Conservation (phyloP, 2,329 filamentous ascomycete species). For the Aplosporella prunicola region DNA sequence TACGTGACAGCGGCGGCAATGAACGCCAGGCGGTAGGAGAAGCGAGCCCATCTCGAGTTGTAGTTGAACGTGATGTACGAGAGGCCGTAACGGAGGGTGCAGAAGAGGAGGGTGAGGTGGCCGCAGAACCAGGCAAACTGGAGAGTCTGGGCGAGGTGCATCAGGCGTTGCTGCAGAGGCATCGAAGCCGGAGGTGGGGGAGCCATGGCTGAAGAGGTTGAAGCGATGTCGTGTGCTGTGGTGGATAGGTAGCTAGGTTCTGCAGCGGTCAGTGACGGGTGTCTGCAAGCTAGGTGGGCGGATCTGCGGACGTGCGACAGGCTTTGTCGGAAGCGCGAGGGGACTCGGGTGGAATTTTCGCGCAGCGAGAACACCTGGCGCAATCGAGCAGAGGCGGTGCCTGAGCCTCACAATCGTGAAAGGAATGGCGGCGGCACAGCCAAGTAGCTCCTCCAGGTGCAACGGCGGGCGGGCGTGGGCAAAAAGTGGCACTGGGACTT, state of each 20-base stretch:
- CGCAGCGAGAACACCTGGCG: slow-evolving; percentile 19
- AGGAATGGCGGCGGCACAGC: no score
- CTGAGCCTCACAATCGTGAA: slow-evolving; percentile 21
- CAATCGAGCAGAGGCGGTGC: no score
- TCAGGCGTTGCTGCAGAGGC: slow-evolving; percentile 64
- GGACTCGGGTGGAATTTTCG: background rate
- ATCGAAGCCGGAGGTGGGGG: slow-evolving; percentile 61
- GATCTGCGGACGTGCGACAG: background rate
- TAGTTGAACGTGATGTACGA: slow-evolving; percentile 88
- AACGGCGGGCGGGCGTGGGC: no score
- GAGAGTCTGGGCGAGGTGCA: slow-evolving; percentile 74
- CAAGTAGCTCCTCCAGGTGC: no score
- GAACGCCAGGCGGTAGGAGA: slow-evolving; percentile 87
- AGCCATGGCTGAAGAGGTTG: slow-evolving; percentile 47
- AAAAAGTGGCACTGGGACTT: slow-evolving; percentile 21
- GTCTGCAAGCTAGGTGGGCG: background rate
- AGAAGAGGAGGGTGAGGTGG: slow-evolving; percentile 76
- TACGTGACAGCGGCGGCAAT: slow-evolving; percentile 84
- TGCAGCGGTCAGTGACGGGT: background rate
- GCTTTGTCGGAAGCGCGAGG: background rate
- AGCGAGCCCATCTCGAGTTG: slow-evolving; percentile 63
- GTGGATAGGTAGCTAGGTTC: no score
- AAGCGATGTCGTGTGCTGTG: slow-evolving; percentile 20
- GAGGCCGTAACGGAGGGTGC: slow-evolving; percentile 70
- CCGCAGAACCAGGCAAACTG: slow-evolving; percentile 70